Evolutionary conservation across 202 grass and related monocot species (phyloP).

Genomic region (Setaria italica): DNA sequence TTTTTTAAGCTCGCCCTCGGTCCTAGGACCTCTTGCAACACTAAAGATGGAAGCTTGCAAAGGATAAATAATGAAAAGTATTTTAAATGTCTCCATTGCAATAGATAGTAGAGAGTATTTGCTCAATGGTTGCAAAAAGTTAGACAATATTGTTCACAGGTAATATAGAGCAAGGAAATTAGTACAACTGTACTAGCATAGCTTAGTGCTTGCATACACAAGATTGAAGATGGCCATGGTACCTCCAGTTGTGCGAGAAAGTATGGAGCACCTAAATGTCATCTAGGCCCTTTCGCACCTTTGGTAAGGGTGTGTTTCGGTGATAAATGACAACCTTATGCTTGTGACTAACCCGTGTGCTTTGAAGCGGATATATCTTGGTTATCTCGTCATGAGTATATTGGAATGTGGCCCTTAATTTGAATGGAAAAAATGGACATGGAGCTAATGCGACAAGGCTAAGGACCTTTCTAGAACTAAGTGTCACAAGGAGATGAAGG

Average conservation of each 20-base stretch:
- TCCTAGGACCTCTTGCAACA: background rate
- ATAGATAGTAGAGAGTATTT: constrained; percentile 22
- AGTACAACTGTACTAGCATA: constrained; percentile 4
- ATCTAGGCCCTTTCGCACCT: too few relatives aligned
- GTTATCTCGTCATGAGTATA: too few relatives aligned
- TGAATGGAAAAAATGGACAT: too few relatives aligned
- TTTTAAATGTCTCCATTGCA: background rate
- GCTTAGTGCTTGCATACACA: constrained; percentile 14
- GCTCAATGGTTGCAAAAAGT: background rate
- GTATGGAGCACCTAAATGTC: too few relatives aligned
- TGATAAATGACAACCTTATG: too few relatives aligned
- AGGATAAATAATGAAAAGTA: background rate
- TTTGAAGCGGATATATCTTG: too few relatives aligned
- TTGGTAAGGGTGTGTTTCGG: too few relatives aligned
- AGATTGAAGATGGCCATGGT: constrained; percentile 10
- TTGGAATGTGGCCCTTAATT: too few relatives aligned
- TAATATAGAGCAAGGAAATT: constrained; percentile 33
- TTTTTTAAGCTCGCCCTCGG: background rate
- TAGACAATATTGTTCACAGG: constrained; percentile 18
- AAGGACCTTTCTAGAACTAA: too few relatives aligned
- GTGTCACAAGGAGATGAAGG: too few relatives aligned
- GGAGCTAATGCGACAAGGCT: too few relatives aligned
- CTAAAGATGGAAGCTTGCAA: background rate
- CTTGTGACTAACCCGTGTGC: too few relatives aligned
- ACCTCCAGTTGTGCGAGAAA: constrained; percentile 1